Evolutionary conservation across 2,329 filamentous ascomycete species (phyloP).

Genomic region (Aspergillus sp.): DNA sequence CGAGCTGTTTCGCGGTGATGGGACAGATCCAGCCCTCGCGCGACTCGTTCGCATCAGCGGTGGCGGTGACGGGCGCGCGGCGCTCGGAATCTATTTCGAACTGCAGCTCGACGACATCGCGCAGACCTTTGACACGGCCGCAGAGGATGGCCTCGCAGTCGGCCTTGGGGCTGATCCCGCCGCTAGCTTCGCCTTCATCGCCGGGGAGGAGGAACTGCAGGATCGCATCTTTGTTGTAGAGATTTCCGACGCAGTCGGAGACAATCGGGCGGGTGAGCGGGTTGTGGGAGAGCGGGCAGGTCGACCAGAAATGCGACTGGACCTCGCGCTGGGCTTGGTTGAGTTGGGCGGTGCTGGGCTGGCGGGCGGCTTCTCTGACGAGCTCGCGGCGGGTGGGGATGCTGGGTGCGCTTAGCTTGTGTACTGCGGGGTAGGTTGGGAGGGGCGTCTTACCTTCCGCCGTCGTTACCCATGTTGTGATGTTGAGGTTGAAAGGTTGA

Average conservation of each 20-base stretch:
- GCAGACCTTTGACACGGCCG: constrained; percentile 63
- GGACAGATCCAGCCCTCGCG: constrained; percentile 68
- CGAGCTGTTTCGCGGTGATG: constrained; percentile 76
- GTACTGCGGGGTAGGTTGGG: neutral
- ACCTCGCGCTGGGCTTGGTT: constrained; percentile 83
- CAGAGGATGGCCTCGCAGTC: constrained; percentile 55
- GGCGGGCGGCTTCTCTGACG: constrained; percentile 82
- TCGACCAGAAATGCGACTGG: constrained; percentile 75
- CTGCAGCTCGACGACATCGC: constrained; percentile 78
- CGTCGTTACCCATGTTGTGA: constrained; percentile 96
- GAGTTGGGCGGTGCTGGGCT: constrained; percentile 71
- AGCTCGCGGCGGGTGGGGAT: constrained; percentile 94
- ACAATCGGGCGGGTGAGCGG: constrained; percentile 66
- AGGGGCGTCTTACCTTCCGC: constrained; percentile 52
- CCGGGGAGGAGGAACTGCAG: constrained; percentile 56
- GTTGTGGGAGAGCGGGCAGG: constrained; percentile 75
- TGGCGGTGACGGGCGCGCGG: constrained; percentile 35
- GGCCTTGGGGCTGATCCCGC: constrained; percentile 43
- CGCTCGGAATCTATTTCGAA: constrained; percentile 50
- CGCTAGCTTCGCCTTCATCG: constrained; percentile 45
- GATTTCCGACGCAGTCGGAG: constrained; percentile 69
- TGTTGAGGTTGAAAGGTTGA: no score
- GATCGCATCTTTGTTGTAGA: constrained; percentile 93
- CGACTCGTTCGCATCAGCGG: constrained; percentile 33
- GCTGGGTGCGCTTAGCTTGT: constrained; percentile 30